A percentile compares a stretch with the other conserved stretches of the same genome.
These are phyloP conservation scores for Saccharomyces hybrid DNA, from an alignment of 1,139 yeast genomes.

Conservation along the genomic window DNA sequence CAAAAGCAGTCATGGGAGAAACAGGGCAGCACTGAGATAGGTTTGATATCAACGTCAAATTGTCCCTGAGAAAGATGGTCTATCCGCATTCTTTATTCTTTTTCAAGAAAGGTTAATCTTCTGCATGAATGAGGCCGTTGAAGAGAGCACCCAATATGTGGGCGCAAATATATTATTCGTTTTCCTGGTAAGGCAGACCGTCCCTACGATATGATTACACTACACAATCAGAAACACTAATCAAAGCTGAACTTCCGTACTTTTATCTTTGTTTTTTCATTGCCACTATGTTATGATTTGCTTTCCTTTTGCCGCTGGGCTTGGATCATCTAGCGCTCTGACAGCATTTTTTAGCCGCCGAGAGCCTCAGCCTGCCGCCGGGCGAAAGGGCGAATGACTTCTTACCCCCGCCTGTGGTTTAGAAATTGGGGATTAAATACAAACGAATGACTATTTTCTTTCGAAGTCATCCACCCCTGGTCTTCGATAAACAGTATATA, in stretches of 20 bases:
- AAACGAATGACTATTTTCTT: not conserved
- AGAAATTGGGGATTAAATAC: not conserved
- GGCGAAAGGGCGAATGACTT: not conserved
- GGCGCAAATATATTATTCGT: no score
- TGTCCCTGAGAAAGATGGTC: no score
- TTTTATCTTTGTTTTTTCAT: not conserved
- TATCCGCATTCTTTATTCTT: no score
- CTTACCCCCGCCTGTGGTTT: not conserved
- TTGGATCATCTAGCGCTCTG: not conserved
- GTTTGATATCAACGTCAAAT: no score
- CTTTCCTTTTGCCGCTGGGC: not conserved
- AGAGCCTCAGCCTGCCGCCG: not conserved
- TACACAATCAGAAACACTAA: not conserved
- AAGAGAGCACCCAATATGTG: no score
- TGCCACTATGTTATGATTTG: not conserved
- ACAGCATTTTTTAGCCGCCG: not conserved
- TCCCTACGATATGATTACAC: not conserved
- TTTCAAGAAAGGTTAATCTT: no score
- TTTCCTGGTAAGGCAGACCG: no score
- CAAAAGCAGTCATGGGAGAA: no score
- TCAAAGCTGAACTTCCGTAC: not conserved
- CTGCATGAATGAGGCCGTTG: no score
- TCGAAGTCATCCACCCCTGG: not conserved
- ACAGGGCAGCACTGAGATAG: no score
- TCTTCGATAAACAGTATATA: not conserved